Base-by-base conservation (phyloP, 352 stramenopile species). In the Saprolegnia diclina region DNA sequence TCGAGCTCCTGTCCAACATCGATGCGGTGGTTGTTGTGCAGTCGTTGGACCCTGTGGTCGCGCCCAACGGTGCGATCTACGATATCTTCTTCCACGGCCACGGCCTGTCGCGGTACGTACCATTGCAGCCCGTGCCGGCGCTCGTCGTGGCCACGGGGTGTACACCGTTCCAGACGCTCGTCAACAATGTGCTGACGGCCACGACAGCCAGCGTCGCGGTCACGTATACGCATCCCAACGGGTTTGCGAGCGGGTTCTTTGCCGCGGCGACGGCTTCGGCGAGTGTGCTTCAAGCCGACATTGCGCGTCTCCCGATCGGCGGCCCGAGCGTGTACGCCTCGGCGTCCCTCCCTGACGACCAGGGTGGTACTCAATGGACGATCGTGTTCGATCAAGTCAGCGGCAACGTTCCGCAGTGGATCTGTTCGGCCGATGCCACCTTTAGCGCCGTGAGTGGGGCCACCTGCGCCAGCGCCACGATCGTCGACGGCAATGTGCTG, bases 71-170 rank as follows among this genome's bases (percentile, higher is more conserved):
- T 0, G 90, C 83, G 61, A 66, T 91, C 5, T 94, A 92, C 46
- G 66, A 44, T 0, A 74, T 94, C 19, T 91, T 91, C 64, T 94
- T 94, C 45, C 82, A 88, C 42, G 86, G 84, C 4, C 91, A 92
- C 29, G 80, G 80, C 0, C 84, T 91, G 9, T 77, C 78, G 6
- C 74, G 78, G 0, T 65, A 78, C 21, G 16, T 35, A 2, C 29
- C 29, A 35, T 2, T 2, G 29, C 29, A 35, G 29, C 40, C 80
- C 9, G 50, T 55, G 0, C 42, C 21, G n/a, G 64, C 87, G 42
- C 73, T 64, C 16, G 70, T 65, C 50, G 11, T n/a, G 32, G 59
- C 57, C 18, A 68, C 50, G 5, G 54, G 46, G 22, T 91, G 81
- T 32, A 74, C 67, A 3, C 29, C 70, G 5, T 91, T 92, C 56